Evolutionary conservation across 768 basidiomycete species (phyloP).

Genomic region (Phlebiopsis flavidoalba): DNA sequence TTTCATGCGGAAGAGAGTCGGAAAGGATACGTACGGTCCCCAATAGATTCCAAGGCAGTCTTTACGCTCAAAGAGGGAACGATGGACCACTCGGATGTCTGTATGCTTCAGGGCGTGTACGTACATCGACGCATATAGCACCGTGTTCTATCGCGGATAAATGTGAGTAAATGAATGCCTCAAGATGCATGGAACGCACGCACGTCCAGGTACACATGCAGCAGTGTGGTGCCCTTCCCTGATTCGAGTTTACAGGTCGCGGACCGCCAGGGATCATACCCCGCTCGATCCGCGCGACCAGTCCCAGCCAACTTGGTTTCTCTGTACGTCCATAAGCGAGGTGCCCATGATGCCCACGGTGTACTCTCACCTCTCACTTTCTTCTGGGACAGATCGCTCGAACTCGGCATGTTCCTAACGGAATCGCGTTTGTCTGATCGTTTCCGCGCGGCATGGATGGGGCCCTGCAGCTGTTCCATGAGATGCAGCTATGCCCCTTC

Average conservation of each 20-base stretch:
- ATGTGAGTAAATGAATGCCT: background rate
- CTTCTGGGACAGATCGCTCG: slow-evolving; percentile 34
- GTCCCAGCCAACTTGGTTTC: slow-evolving; percentile 66
- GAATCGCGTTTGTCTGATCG: slow-evolving; percentile 52
- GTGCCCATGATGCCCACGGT: background rate
- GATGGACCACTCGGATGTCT: slow-evolving; percentile 73
- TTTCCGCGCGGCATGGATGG: slow-evolving; percentile 46
- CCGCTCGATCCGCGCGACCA: slow-evolving; percentile 45
- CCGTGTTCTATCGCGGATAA: slow-evolving; percentile 48
- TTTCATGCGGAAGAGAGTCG: too few species aligned
- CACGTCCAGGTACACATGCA: slow-evolving; percentile 74
- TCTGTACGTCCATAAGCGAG: slow-evolving; percentile 34
- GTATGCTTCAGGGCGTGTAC: slow-evolving; percentile 72
- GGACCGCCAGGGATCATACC: slow-evolving; percentile 61
- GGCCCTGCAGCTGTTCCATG: slow-evolving; percentile 4
- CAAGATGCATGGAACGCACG: slow-evolving; percentile 17
- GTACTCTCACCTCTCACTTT: slow-evolving; percentile 54
- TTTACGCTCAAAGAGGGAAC: slow-evolving; percentile 71
- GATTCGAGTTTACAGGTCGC: slow-evolving; percentile 71
- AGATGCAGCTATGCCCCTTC: background rate
- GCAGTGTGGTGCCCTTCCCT: slow-evolving; percentile 59
- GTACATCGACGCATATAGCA: slow-evolving; percentile 68
- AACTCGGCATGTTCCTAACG: slow-evolving; percentile 13
- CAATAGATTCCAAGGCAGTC: slow-evolving; percentile 72
- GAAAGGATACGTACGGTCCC: slow-evolving; percentile 37